These are phyloP conservation scores for Fusarium clavum DNA, from an alignment of 2,329 filamentous ascomycete genomes.

Conservation along the genomic window DNA sequence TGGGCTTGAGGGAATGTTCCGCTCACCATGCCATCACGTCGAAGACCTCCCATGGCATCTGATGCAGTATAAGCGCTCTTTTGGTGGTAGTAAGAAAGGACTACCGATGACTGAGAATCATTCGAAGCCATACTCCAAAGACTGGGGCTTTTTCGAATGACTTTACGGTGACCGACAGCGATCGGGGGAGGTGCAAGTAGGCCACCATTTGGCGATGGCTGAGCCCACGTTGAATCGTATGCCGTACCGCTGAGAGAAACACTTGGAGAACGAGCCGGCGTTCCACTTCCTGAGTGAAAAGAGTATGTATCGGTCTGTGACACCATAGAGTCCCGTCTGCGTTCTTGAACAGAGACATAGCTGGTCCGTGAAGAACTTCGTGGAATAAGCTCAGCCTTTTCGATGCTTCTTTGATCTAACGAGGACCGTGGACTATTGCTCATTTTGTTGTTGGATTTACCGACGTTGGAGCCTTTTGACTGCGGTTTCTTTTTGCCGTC, in stretches of 20 bases:
- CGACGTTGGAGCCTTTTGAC: slow-evolving; percentile 37
- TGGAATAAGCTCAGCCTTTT: slow-evolving; percentile 47
- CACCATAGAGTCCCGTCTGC: slow-evolving; percentile 64
- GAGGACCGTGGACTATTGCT: slow-evolving; percentile 8
- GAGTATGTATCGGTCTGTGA: slow-evolving; percentile 68
- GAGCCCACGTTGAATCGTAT: slow-evolving; percentile 39
- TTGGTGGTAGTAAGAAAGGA: slow-evolving; percentile 62
- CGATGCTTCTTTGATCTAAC: slow-evolving; percentile 13
- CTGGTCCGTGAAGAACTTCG: slow-evolving; percentile 60
- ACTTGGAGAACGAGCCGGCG: slow-evolving; percentile 59
- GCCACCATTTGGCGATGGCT: slow-evolving; percentile 28
- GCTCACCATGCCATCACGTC: slow-evolving; percentile 65
- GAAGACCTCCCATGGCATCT: slow-evolving; percentile 61
- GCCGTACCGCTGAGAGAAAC: slow-evolving; percentile 44
- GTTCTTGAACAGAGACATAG: slow-evolving; percentile 64
- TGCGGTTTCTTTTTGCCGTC: slow-evolving; percentile 45
- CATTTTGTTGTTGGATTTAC: slow-evolving; percentile 25
- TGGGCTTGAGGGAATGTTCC: slow-evolving; percentile 71
- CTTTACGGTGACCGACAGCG: slow-evolving; percentile 42
- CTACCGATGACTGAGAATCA: slow-evolving; percentile 65
- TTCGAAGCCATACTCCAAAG: slow-evolving; percentile 71
- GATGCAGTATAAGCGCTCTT: slow-evolving; percentile 62
- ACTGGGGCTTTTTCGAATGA: slow-evolving; percentile 59
- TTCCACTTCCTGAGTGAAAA: slow-evolving; percentile 59
- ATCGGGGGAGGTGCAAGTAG: slow-evolving; percentile 37